phyloP scores from a whole-genome alignment of 2,329 filamentous ascomycete species.

The Neonectria punicea region DNA sequence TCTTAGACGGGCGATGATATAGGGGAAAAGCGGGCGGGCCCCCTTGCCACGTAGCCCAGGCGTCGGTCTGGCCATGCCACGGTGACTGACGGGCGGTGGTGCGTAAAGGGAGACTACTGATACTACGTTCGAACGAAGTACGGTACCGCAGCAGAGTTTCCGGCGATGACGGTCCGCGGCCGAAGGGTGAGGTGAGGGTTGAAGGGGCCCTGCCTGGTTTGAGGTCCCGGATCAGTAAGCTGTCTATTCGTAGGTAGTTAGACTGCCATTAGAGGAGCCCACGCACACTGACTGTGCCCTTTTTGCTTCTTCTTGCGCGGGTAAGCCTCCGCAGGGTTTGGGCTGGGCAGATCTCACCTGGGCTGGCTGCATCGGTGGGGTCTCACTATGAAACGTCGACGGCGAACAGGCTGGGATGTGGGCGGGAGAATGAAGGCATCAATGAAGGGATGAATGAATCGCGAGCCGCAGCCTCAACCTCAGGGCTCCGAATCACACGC shows the following conservation, averaged over 20 bases:
- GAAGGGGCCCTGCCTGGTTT: not conserved
- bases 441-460: not conserved
- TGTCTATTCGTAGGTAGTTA: too few species aligned
- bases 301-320: not conserved
- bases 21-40: slow-evolving; percentile 8
- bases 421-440: not conserved
- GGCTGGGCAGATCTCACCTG: slow-evolving; percentile 8
- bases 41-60: slow-evolving; percentile 24
- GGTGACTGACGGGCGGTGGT: slow-evolving; percentile 9
- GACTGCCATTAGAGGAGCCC: too few species aligned
- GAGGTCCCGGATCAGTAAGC: not conserved
- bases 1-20: slow-evolving; percentile 20
- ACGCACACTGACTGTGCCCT: not conserved
- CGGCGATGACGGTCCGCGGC: slow-evolving; percentile 3
- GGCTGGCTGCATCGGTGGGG: not conserved
- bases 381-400: slow-evolving; percentile 21
- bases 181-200: slow-evolving; percentile 15
- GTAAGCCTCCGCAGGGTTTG: not conserved
- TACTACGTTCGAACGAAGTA: not conserved
- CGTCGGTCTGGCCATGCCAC: slow-evolving; percentile 4
- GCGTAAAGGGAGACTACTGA: not conserved
- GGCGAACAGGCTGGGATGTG: slow-evolving; percentile 10
- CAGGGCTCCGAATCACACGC: not conserved
- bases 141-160: slow-evolving; percentile 3
- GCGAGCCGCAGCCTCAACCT: slow-evolving; percentile 1